phyloP scores from a whole-genome alignment of 2,329 filamentous ascomycete genomes.

The Hypoxylon rubiginosum region DNA sequence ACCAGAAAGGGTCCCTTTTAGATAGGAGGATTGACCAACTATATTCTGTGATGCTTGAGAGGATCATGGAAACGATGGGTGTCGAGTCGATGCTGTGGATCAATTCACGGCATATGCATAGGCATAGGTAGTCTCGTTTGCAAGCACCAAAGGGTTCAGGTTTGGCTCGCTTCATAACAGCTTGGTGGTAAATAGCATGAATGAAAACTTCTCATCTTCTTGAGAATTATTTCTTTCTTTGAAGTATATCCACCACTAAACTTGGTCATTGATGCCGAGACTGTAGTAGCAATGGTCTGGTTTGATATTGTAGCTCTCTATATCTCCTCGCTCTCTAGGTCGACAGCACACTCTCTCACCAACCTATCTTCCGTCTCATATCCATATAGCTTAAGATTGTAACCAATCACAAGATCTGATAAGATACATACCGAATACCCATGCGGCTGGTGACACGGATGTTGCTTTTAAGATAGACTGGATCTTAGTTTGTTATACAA shows the following conservation, averaged over 20 bases:
- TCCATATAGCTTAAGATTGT: background rate
- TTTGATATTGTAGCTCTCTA: no score
- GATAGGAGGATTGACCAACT: background rate
- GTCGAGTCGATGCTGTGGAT: background rate
- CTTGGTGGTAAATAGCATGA: background rate
- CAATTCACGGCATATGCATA: background rate
- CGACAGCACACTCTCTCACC: background rate
- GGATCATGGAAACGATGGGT: background rate
- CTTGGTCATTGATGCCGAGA: background rate
- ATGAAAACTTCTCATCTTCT: background rate
- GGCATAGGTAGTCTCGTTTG: background rate
- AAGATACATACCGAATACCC: background rate
- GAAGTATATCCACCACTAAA: background rate
- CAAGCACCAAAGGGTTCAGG: background rate
- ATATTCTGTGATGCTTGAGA: background rate
- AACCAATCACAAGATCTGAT: background rate
- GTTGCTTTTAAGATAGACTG: background rate
- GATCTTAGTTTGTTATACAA: no score
- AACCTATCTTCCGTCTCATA: no score
- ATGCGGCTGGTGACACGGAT: background rate
- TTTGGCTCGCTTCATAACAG: background rate
- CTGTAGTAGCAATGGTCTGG: no score
- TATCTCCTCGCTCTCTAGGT: background rate
- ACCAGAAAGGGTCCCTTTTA: slow-evolving; percentile 50
- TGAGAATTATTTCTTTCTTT: background rate